These are phyloP conservation scores for Periconia digitata DNA, from an alignment of 2,329 filamentous ascomycete species.

Conservation along the genomic window DNA sequence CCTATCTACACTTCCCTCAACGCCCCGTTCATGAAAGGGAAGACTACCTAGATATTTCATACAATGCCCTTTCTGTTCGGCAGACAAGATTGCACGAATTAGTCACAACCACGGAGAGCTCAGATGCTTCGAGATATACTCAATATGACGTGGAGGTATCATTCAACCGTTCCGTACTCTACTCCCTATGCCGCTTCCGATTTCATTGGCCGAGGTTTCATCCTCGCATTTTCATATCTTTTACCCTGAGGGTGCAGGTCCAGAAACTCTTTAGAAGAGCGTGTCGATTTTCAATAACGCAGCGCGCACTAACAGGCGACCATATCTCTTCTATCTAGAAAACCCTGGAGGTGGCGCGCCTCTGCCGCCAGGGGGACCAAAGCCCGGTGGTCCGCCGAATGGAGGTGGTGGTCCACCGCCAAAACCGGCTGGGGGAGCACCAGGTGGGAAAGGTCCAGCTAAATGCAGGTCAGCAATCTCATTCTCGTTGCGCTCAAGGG, in stretches of 20 bases:
- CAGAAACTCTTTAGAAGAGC: too few relatives aligned
- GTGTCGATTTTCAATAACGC: too few relatives aligned
- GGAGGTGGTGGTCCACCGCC: slow-evolving; percentile 14
- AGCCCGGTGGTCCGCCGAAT: slow-evolving; percentile 4
- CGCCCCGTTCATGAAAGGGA: too few relatives aligned
- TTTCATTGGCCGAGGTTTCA: not conserved
- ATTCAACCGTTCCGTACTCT: not conserved
- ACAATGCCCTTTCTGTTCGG: too few relatives aligned
- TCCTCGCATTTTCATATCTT: not conserved
- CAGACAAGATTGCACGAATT: too few relatives aligned
- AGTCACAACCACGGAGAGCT: too few relatives aligned
- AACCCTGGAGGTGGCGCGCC: slow-evolving; percentile 34
- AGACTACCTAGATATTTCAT: too few relatives aligned
- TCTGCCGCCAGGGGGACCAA: slow-evolving; percentile 22
- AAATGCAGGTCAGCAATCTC: slow-evolving; percentile 25
- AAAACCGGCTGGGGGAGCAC: slow-evolving; percentile 53
- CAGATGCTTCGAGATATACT: too few relatives aligned
- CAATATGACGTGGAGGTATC: not conserved
- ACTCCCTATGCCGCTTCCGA: not conserved
- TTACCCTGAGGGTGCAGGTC: too few relatives aligned
- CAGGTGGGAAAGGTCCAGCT: slow-evolving; percentile 48
- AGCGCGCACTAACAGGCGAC: too few relatives aligned
- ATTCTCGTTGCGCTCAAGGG: not conserved
- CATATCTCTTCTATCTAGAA: slow-evolving; percentile 20
- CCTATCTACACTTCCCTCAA: too few relatives aligned